Evolutionary conservation across 2,329 filamentous ascomycete species (phyloP), one percentile per base, ranked within the genome.

Genomic region (Helotiales sp.): DNA sequence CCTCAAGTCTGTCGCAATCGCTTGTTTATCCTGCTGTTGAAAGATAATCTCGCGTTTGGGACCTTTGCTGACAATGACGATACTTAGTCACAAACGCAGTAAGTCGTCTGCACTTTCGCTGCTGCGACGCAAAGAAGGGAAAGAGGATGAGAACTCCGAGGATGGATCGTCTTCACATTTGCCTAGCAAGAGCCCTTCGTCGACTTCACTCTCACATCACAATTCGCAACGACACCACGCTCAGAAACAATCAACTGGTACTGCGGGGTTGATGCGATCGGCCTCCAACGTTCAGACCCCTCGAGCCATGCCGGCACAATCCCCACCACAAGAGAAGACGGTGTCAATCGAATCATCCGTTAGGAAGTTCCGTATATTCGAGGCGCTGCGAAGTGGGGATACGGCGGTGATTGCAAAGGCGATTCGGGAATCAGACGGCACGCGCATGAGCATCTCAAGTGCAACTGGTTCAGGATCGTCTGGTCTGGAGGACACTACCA

Each of bases 301-400:
- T 11, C 66, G 65, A 69, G 64, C 64, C 26, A 68, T 69, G 63
- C 60, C 71, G 26, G 22, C 66, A 22, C 61, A 68, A 45, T 15
- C 66, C 24, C 60, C 71, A 3, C 24, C 59, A 20, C 71, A 68
- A 34, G 77, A 77, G 20, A 78, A 77, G 34, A 67, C 72, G 3
- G 68, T 82, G 69, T 89, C 88, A 26, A 91, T 99, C 66, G 94
- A 99, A 77, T 93, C 97, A 79, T 97, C 95, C 0, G 93, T 99
- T 62, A 89, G 91, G 77, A 94, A 97, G 72, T 99, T 99, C 80
- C 90, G 94, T 72, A 88, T 97, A 55, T 97, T 98, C 77, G 96
- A 98, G 81, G 91, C 94, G 49, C 83, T 99, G 71, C 88, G 95
- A 71, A 96, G 88, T 78, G 96, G 96, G 63, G 95, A 99, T 78